Percentiles rank a stretch among this genome's conserved stretches.
Conservation (phyloP, 176 grass and related monocot species). For the Oryza australiensis region DNA sequence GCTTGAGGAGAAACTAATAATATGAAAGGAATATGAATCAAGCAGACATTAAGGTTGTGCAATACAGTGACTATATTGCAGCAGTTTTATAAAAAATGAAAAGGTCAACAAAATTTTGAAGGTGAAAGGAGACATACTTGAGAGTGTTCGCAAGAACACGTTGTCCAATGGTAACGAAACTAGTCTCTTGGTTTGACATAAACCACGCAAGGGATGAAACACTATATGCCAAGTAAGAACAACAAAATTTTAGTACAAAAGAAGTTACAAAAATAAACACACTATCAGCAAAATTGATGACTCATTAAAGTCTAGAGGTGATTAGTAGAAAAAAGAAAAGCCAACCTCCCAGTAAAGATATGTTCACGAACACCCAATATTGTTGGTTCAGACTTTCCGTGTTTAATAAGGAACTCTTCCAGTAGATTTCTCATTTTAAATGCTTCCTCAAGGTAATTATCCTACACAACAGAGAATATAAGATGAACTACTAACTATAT, state of each 20-base stretch:
- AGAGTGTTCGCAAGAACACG: constrained; percentile 69
- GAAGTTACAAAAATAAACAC: background rate
- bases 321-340: constrained; percentile 25
- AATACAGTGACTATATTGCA: constrained; percentile 3
- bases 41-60: background rate
- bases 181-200: constrained; percentile 80
- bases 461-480: constrained; percentile 49
- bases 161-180: constrained; percentile 72
- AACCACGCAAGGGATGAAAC: constrained; percentile 77
- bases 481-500: constrained; percentile 15
- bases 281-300: background rate
- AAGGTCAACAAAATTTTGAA: constrained; percentile 1
- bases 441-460: constrained; percentile 85
- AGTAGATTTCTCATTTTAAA: constrained; percentile 87
- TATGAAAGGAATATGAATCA: background rate
- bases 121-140: constrained; percentile 45
- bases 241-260: constrained; percentile 11
- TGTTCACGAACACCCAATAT: constrained; percentile 86
- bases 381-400: constrained; percentile 48
- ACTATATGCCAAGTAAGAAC: constrained; percentile 42
- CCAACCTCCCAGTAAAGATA: constrained; percentile 81
- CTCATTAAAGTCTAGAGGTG: constrained; percentile 22
- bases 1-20: background rate
- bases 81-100: constrained; percentile 13
- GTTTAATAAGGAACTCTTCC: constrained; percentile 52